phyloP scores from a whole-genome alignment of 352 stramenopile genomes.

The Peronosclerospora sorghi region DNA sequence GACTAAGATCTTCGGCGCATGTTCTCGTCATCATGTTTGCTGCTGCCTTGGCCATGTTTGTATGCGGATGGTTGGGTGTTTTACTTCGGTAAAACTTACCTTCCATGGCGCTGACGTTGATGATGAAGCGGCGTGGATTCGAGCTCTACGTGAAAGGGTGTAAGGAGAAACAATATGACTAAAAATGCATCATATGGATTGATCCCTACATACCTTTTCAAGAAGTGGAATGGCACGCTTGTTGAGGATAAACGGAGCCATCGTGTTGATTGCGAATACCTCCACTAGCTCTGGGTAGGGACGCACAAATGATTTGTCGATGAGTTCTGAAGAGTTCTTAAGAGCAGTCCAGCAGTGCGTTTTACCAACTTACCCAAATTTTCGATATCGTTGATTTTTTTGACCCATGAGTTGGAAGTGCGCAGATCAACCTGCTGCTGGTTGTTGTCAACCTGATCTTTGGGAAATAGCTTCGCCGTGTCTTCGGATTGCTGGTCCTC shows the following conservation, averaged over 20 bases:
- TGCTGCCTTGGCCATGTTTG: constrained; percentile 94
- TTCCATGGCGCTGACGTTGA: no score
- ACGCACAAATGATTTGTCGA: no score
- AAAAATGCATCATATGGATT: no score
- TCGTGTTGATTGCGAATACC: constrained; percentile 88
- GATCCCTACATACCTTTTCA: no score
- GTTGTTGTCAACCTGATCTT: no score
- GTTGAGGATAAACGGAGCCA: constrained; percentile 92
- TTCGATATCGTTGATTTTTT: constrained; percentile 68
- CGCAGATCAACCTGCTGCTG: no score
- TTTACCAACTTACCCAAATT: constrained; percentile 37
- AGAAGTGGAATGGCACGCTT: constrained; percentile 58
- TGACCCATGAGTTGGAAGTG: constrained; percentile 87
- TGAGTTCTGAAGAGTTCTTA: background rate
- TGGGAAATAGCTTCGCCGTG: constrained; percentile 83
- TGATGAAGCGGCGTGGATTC: constrained; percentile 62
- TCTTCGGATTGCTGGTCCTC: constrained; percentile 74
- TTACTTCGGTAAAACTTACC: no score
- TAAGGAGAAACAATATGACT: no score
- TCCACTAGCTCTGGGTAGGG: constrained; percentile 49
- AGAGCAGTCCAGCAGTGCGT: background rate
- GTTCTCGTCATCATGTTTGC: no score
- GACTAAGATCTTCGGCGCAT: constrained; percentile 86
- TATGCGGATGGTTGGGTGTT: no score
- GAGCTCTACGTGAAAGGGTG: no score